Conservation (phyloP, 208 protist genomes). For the Leishmania lainsoni region DNA sequence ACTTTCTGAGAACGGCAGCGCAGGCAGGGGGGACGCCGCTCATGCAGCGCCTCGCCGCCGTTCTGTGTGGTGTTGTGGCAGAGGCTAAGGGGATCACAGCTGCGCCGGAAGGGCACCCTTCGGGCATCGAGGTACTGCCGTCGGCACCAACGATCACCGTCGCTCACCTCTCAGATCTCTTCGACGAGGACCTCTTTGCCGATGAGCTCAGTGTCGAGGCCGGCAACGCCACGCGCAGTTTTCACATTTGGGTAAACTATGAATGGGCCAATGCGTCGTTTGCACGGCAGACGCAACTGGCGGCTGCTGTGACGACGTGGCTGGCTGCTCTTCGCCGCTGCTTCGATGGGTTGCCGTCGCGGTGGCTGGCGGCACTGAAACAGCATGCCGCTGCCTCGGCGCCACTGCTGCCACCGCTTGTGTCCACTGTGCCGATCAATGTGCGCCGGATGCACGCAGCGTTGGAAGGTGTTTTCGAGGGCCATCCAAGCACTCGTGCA, state of each 20-base stretch:
- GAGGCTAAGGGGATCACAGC: neutral
- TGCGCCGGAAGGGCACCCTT: neutral
- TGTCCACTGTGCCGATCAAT: slow-evolving; percentile 13
- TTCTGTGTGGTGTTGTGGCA: slow-evolving; percentile 3
- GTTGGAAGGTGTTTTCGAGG: slow-evolving; percentile 43
- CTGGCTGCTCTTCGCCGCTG: slow-evolving; percentile 10
- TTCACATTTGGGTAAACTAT: slow-evolving; percentile 60
- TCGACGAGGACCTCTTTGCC: slow-evolving; percentile 25
- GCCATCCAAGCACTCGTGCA: slow-evolving; percentile 22
- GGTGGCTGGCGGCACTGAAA: neutral
- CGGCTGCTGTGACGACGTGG: slow-evolving; percentile 30
- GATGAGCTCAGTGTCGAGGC: slow-evolving; percentile 32
- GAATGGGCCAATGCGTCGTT: slow-evolving; percentile 75
- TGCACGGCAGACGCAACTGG: slow-evolving; percentile 48
- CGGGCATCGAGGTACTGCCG: neutral
- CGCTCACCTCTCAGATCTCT: slow-evolving; percentile 23
- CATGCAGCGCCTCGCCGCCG: slow-evolving; percentile 9
- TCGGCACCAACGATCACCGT: neutral
- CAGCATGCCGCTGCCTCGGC: neutral
- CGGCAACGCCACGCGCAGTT: slow-evolving; percentile 66
- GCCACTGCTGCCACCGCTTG: neutral
- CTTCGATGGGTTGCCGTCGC: neutral
- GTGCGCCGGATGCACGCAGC: slow-evolving; percentile 21
- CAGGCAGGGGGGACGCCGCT: slow-evolving; percentile 4
- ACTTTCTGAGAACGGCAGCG: slow-evolving; percentile 10